Percentiles rank a stretch among this genome's conserved stretches.
phyloP scores from a whole-genome alignment of 179 eudicot species.

The Beta corolliflora region DNA sequence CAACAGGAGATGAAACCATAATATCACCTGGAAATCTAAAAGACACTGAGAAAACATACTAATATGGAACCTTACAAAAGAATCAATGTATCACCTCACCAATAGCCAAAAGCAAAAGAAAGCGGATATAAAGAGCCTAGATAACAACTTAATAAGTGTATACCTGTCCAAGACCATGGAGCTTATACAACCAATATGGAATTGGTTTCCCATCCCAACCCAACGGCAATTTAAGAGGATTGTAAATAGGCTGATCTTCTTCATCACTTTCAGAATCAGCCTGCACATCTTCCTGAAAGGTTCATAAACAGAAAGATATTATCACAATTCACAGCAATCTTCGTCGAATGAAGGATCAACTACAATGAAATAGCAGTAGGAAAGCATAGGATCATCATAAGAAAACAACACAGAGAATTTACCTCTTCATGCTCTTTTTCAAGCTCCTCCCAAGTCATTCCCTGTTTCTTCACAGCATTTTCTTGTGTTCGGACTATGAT shows the following conservation, averaged over 20 bases:
- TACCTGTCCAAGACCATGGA: slow-evolving; percentile 99
- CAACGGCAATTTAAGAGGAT: slow-evolving; percentile 95
- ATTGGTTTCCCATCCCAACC: slow-evolving; percentile 99
- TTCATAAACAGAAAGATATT: slow-evolving; percentile 23
- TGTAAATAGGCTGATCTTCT: slow-evolving; percentile 90
- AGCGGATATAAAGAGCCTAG: background rate
- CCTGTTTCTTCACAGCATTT: slow-evolving; percentile 93
- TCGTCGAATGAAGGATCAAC: background rate
- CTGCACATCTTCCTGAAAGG: slow-evolving; percentile 76
- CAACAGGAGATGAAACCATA: background rate
- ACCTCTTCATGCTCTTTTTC: slow-evolving; percentile 85
- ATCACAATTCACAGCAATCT: background rate
- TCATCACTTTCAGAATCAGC: slow-evolving; percentile 95
- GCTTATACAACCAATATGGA: slow-evolving; percentile 98
- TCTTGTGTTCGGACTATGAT: slow-evolving; percentile 83
- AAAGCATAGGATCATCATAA: background rate
- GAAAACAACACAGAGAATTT: background rate
- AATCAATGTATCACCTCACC: background rate
- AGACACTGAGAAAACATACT: background rate
- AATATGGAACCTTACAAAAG: background rate
- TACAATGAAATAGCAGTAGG: background rate
- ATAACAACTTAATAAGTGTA: background rate
- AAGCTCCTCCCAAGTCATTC: slow-evolving; percentile 76
- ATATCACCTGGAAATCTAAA: background rate
- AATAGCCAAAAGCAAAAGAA: background rate